Percentiles rank a stretch among this genome's conserved stretches.
Evolutionary conservation across 2,329 filamentous ascomycete species (phyloP).

Genomic region (Westerdykella aurantiaca): DNA sequence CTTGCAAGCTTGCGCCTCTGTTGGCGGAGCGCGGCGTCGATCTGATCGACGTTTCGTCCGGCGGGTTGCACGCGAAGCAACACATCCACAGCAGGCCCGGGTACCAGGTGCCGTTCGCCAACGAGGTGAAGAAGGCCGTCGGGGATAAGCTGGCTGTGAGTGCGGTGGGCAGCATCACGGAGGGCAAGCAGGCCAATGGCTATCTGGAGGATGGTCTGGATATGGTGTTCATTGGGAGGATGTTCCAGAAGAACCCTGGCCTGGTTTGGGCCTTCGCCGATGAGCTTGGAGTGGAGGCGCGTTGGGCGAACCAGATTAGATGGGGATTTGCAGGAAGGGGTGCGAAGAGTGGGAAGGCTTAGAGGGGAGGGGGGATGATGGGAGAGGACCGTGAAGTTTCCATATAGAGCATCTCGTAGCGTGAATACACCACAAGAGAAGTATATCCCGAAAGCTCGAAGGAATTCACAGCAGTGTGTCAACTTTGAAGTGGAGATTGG

Average conservation of each 20-base stretch:
- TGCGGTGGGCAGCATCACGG: slow-evolving; percentile 68
- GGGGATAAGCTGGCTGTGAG: slow-evolving; percentile 65
- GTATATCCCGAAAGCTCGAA: too few species aligned
- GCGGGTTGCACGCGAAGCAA: slow-evolving; percentile 61
- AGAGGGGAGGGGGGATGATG: not conserved
- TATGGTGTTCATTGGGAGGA: slow-evolving; percentile 65
- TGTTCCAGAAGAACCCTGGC: slow-evolving; percentile 77
- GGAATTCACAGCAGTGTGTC: too few species aligned
- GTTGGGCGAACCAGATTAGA: slow-evolving; percentile 67
- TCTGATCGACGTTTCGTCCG: slow-evolving; percentile 74
- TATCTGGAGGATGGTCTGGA: slow-evolving; percentile 54
- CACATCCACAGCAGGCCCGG: slow-evolving; percentile 57
- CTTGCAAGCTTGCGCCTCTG: slow-evolving; percentile 56
- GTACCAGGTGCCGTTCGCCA: slow-evolving; percentile 71
- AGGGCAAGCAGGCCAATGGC: slow-evolving; percentile 62
- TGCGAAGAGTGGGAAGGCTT: slow-evolving; percentile 19
- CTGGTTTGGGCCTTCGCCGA: slow-evolving; percentile 69
- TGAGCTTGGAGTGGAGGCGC: slow-evolving; percentile 63
- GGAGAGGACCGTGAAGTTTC: too few species aligned
- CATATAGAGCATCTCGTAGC: too few species aligned
- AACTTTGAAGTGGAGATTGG: too few species aligned
- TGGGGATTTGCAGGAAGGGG: slow-evolving; percentile 52
- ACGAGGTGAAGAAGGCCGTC: slow-evolving; percentile 66
- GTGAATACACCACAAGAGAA: too few species aligned
- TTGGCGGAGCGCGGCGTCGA: slow-evolving; percentile 72